Percentiles rank a stretch among this genome's conserved stretches.
phyloP scores from a whole-genome alignment of 2,329 filamentous ascomycete species.

The Fusarium circinatum region DNA sequence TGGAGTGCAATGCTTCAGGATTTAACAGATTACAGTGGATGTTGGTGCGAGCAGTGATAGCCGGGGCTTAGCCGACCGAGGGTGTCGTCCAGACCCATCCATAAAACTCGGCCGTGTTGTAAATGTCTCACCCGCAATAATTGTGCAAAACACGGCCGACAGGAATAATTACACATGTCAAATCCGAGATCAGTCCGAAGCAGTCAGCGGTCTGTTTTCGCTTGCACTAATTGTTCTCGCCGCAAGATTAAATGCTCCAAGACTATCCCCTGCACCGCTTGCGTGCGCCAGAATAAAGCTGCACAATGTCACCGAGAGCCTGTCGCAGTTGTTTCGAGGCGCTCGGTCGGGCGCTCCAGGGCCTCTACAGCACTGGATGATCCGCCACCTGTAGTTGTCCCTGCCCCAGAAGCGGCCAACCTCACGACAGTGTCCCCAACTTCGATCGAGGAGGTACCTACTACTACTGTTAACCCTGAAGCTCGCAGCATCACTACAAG shows the following conservation, averaged over 20 bases:
- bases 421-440: too few species aligned
- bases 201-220: slow-evolving; percentile 1
- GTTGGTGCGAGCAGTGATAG: rapidly evolving
- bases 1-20: rapidly evolving
- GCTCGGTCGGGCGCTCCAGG: background rate
- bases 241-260: slow-evolving; percentile 1
- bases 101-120: background rate
- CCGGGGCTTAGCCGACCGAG: rapidly evolving
- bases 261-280: background rate
- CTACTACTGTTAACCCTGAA: background rate
- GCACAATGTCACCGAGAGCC: background rate
- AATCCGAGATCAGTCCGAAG: background rate
- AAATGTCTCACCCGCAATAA: background rate
- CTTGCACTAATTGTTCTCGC: background rate
- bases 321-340: background rate
- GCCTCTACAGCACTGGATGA: background rate
- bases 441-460: rapidly evolving
- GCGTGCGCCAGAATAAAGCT: background rate
- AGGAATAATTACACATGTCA: background rate
- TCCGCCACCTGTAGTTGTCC: background rate
- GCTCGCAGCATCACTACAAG: too few species aligned
- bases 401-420: background rate
- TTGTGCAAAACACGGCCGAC: background rate
- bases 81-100: rapidly evolving
- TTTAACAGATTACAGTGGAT: rapidly evolving